These are phyloP conservation scores for Populus davidiana DNA, from an alignment of 345 rosid species.

Conservation along the genomic window DNA sequence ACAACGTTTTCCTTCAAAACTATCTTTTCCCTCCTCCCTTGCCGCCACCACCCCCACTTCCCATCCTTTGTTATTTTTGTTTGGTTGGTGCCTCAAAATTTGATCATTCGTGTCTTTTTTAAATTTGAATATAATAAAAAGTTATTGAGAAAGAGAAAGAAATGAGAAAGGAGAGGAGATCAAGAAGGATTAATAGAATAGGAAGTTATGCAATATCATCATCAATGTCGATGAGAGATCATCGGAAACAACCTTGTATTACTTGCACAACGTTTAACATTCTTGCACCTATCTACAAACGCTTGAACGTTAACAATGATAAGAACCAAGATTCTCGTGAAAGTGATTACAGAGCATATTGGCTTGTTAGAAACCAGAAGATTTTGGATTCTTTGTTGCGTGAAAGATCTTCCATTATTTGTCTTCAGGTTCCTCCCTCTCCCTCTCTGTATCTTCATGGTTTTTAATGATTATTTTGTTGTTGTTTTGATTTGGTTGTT, in stretches of 20 bases:
- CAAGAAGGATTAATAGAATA: slow-evolving; percentile 53
- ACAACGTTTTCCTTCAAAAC: background rate
- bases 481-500: background rate
- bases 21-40: background rate
- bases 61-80: background rate
- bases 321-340: slow-evolving; percentile 61
- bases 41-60: background rate
- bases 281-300: slow-evolving; percentile 89
- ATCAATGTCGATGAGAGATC: slow-evolving; percentile 49
- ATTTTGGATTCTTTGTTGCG: slow-evolving; percentile 74
- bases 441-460: background rate
- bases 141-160: background rate
- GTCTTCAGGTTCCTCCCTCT: slow-evolving; percentile 63
- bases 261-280: slow-evolving; percentile 84
- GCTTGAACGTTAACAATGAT: slow-evolving; percentile 29
- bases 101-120: background rate
- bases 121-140: background rate
- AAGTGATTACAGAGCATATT: slow-evolving; percentile 64
- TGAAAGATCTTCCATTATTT: slow-evolving; percentile 83
- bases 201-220: slow-evolving; percentile 92
- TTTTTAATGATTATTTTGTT: background rate
- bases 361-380: slow-evolving; percentile 73
- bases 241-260: slow-evolving; percentile 69
- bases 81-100: background rate
- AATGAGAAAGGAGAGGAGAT: slow-evolving; percentile 28